phyloP scores from a whole-genome alignment of 139 green algal species.

The Pleodorina starrii region DNA sequence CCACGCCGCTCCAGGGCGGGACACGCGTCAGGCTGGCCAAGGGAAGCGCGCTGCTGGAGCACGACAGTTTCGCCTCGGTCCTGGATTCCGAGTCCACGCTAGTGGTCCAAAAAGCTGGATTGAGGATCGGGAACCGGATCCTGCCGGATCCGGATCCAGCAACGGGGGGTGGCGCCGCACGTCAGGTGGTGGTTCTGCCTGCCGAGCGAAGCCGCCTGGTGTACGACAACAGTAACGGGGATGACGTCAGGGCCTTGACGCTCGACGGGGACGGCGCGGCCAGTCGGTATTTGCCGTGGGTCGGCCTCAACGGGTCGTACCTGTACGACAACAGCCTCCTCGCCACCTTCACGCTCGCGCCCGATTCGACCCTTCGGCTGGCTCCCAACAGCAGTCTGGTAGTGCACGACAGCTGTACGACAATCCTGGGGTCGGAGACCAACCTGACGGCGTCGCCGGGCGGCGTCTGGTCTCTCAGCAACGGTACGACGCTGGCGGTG shows the following conservation, averaged over 20 bases:
- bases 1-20: background rate
- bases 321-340: background rate
- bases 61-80: conserved; percentile 1
- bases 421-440: background rate
- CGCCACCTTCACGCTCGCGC: background rate
- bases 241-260: background rate
- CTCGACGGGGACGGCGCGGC: too few species aligned
- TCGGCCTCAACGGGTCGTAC: background rate
- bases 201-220: background rate
- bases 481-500: background rate
- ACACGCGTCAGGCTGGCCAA: background rate
- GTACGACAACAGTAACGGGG: background rate
- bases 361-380: background rate
- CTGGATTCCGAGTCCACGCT: too few species aligned
- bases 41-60: background rate
- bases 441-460: background rate
- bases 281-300: background rate
- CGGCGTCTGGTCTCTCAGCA: background rate
- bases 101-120: too few species aligned
- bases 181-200: background rate
- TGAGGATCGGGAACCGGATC: too few species aligned
- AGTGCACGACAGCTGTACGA: conserved; percentile 8
- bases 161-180: too few species aligned
- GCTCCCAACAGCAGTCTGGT: background rate
- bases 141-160: too few species aligned